Percentiles rank a stretch among this genome's conserved stretches.
Evolutionary conservation across 164 flowering plant species (phyloP).

Genomic region (Akebia trifoliata): DNA sequence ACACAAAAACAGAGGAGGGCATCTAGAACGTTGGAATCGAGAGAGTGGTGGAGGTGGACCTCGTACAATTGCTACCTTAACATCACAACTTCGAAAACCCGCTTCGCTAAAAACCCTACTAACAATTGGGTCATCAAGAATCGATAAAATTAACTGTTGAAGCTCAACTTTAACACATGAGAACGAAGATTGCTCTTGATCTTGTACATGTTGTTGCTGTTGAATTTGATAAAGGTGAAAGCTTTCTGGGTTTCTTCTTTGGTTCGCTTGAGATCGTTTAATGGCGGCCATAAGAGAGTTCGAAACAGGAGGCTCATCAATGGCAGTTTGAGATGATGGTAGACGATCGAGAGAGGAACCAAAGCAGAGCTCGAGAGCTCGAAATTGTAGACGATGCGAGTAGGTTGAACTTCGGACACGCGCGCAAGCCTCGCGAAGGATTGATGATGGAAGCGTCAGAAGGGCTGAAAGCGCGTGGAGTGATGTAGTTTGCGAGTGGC

Average conservation of each 20-base stretch:
- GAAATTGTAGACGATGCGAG: slow-evolving; percentile 57
- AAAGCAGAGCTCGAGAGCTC: slow-evolving; percentile 73
- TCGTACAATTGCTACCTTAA: slow-evolving; percentile 69
- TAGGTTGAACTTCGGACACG: slow-evolving; percentile 45
- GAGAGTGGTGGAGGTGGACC: too few relatives aligned
- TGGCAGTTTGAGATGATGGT: slow-evolving; percentile 49
- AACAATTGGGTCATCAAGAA: slow-evolving; percentile 93
- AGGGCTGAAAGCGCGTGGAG: slow-evolving; percentile 68
- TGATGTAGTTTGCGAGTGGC: slow-evolving; percentile 79
- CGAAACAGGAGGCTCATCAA: slow-evolving; percentile 38
- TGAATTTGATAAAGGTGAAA: slow-evolving; percentile 46
- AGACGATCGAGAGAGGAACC: slow-evolving; percentile 71
- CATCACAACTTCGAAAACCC: slow-evolving; percentile 79
- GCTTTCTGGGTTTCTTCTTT: slow-evolving; percentile 60
- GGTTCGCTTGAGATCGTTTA: slow-evolving; percentile 77
- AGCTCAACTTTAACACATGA: slow-evolving; percentile 70
- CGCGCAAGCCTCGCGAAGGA: slow-evolving; percentile 59
- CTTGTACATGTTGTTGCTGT: slow-evolving; percentile 22
- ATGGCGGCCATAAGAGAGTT: slow-evolving; percentile 93
- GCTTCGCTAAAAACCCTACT: slow-evolving; percentile 89
- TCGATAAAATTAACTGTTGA: slow-evolving; percentile 62
- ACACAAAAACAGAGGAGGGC: slow-evolving; percentile 61
- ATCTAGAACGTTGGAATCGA: slow-evolving; percentile 32
- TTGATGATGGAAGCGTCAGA: slow-evolving; percentile 45
- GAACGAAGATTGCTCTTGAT: slow-evolving; percentile 24